Evolutionary conservation across 2,329 filamentous ascomycete species (phyloP).

Genomic region (Diaporthe citri): DNA sequence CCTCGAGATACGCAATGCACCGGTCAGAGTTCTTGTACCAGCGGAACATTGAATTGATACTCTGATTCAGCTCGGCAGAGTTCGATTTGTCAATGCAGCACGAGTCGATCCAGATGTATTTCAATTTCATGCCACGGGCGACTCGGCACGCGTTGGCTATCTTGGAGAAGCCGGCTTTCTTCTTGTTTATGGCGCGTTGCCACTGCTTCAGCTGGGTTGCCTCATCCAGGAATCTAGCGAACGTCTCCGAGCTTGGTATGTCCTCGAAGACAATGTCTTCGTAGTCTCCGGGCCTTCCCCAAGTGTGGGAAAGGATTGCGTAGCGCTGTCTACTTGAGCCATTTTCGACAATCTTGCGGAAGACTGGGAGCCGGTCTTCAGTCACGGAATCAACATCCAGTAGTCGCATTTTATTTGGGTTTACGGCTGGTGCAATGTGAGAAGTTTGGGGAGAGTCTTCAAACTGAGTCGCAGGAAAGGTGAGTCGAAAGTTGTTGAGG

Average conservation of each 20-base stretch:
- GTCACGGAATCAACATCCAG: background rate
- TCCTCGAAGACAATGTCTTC: background rate
- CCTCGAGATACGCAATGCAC: slow-evolving; percentile 25
- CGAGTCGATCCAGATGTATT: slow-evolving; percentile 33
- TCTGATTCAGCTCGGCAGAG: slow-evolving; percentile 21
- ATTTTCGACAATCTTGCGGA: background rate
- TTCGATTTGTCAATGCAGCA: slow-evolving; percentile 35
- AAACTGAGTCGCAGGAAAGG: background rate
- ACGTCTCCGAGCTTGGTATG: background rate
- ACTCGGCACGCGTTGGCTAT: slow-evolving; percentile 50
- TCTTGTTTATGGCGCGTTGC: background rate
- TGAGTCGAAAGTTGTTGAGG: background rate
- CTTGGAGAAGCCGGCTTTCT: background rate
- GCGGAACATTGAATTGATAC: slow-evolving; percentile 33
- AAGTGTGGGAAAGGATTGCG: background rate
- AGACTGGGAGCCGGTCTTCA: background rate
- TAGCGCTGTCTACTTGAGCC: background rate
- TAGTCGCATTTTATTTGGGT: background rate
- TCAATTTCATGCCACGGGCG: slow-evolving; percentile 45
- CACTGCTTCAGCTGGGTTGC: background rate
- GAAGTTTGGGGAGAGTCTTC: background rate
- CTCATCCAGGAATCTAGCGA: background rate
- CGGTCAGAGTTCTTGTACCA: slow-evolving; percentile 25
- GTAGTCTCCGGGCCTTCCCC: background rate
- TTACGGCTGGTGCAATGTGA: background rate